Conservation (phyloP, 1,284 basidiomycete species). For the Mycena citricolor region DNA sequence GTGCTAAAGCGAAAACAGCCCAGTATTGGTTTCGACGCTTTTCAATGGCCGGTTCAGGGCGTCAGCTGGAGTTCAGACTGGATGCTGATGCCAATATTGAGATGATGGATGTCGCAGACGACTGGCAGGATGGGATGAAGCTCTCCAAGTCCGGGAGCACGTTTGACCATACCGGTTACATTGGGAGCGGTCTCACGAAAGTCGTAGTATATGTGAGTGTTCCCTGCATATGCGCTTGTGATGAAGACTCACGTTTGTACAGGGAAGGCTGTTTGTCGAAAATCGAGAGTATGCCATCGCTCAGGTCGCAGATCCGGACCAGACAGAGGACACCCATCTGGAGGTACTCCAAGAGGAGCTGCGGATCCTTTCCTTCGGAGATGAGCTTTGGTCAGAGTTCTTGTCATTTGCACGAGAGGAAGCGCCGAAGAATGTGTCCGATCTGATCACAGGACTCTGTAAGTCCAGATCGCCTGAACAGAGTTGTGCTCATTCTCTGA, state of each 20-base stretch:
- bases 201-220: slow-evolving; percentile 9
- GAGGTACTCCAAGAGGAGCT: slow-evolving; percentile 1
- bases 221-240: too few species aligned
- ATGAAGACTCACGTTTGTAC: slow-evolving; percentile 5
- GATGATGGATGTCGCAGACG: not conserved
- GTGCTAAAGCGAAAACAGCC: too few species aligned
- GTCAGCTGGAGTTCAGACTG: not conserved
- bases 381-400: slow-evolving; percentile 6
- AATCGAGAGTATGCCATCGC: slow-evolving; percentile 14
- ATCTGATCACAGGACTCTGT: not conserved
- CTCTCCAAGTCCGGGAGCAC: not conserved
- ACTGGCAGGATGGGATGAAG: slow-evolving; percentile 3
- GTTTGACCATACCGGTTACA: slow-evolving; percentile 5
- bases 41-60: not conserved
- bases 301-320: not conserved
- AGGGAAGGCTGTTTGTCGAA: too few species aligned
- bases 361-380: not conserved
- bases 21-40: slow-evolving; percentile 4
- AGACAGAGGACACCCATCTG: not conserved
- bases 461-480: too few species aligned
- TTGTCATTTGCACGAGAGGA: not conserved
- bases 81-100: too few species aligned
- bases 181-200: slow-evolving; percentile 7
- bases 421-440: not conserved
- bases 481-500: not conserved